phyloP scores from a whole-genome alignment of 495 filamentous ascomycete species.

The Gamarada debralockiae region DNA sequence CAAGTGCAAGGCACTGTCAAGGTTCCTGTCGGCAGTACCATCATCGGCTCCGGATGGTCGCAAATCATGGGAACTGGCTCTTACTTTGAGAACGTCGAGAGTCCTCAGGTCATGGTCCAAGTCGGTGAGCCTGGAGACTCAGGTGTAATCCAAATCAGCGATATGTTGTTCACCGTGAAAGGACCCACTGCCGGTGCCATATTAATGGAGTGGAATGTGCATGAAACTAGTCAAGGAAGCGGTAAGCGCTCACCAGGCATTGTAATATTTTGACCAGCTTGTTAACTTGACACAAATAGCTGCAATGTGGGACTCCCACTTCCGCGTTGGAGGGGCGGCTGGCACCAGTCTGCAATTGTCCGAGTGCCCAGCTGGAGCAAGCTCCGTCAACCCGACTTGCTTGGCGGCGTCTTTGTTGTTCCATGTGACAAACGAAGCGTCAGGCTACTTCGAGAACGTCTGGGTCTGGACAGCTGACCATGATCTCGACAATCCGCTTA shows the following conservation, averaged over 20 bases:
- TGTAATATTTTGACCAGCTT: too few species aligned
- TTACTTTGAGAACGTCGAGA: constrained; percentile 25
- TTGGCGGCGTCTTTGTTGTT: background rate
- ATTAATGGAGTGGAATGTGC: too few species aligned
- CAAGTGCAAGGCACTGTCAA: constrained; percentile 51
- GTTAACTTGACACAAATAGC: too few species aligned
- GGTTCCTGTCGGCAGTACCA: constrained; percentile 47
- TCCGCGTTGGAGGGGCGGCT: constrained; percentile 73
- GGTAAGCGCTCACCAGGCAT: too few species aligned
- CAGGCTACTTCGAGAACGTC: constrained; percentile 61
- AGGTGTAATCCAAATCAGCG: constrained; percentile 27
- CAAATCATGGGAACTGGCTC: background rate
- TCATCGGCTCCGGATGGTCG: constrained; percentile 37
- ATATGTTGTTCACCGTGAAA: constrained; percentile 49
- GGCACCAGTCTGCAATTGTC: constrained; percentile 77
- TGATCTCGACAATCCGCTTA: constrained; percentile 60
- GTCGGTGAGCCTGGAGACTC: constrained; percentile 30
- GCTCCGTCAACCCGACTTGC: background rate
- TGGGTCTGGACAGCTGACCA: constrained; percentile 71
- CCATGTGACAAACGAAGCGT: constrained; percentile 35
- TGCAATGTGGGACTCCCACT: constrained; percentile 88
- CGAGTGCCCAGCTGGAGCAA: constrained; percentile 68
- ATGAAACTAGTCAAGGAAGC: too few species aligned
- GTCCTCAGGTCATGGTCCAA: constrained; percentile 25
- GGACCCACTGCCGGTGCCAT: too few species aligned